Evolutionary conservation across 768 basidiomycete species (phyloP), one percentile per base, ranked within the genome.

Genomic region (Boletus subparvulus): DNA sequence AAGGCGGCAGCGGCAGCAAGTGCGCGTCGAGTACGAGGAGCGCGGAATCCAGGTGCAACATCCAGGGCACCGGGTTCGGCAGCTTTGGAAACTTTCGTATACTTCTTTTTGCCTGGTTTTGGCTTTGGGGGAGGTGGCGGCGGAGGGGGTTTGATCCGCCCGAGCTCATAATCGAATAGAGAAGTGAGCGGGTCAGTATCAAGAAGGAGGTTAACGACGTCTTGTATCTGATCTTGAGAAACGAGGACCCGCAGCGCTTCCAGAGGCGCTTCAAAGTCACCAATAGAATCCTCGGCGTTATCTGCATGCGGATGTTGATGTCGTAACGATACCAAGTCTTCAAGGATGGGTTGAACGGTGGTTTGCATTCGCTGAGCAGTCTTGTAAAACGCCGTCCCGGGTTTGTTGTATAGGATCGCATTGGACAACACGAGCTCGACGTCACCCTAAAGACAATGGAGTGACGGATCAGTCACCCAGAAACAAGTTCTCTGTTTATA

Each of bases 371-470:
- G 75, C 16, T 78, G 70, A 0, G 96, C 94, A 6, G 81, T 73
- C 64, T 84, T 87, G 74, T 91, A 83, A 67, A 86, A 86, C 0
- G 79, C 60, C 0, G 88, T 85, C n/a, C 85, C 87, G 0, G 82
- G 73, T 59, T 84, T 83, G 70, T 99, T 98, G 72, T 98, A 99
- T 8, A 83, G 69, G 43, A 91, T 80, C 2, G 95, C 95, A 63
- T 98, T 99, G 54, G 84, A 77, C 28, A 92, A 72, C 16, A 98
- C 92, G 16, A 98, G 82, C 35, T 82, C 73, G n/a, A 94, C 75
- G 67, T 99, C 96, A 49, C 82, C 77, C 92, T 94, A 52, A 6
- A 21, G 45, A 54, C 5, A 10, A 41, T 36, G 13, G 36, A 36
- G 48, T 56, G 12, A 59, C 2, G 28, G 17, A 37, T 52, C 21